Conservation (phyloP, 441 rosid genomes). For the Flueggea neowawraea region DNA sequence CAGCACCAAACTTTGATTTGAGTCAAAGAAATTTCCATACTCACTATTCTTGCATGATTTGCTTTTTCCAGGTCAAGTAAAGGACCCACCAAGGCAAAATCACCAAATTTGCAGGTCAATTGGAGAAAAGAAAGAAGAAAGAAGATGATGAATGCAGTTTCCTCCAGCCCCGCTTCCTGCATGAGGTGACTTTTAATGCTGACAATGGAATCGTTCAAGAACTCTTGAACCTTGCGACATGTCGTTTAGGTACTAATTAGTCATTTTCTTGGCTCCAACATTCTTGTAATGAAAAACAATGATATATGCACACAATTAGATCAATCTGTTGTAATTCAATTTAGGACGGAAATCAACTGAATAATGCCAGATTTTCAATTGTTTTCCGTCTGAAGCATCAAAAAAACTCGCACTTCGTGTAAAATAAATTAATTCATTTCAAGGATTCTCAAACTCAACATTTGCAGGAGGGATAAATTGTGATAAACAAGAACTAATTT, state of each 20-base stretch:
- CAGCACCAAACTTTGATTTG: not conserved
- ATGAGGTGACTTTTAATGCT: conserved; percentile 50
- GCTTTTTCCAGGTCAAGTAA: conserved; percentile 52
- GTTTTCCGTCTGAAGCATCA: not conserved
- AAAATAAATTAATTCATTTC: no score
- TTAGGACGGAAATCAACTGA: no score
- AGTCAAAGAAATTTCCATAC: not conserved
- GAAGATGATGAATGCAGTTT: conserved; percentile 23
- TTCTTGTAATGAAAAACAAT: not conserved
- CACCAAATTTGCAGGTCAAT: conserved; percentile 63
- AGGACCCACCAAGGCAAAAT: conserved; percentile 68
- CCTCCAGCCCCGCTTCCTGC: conserved; percentile 63
- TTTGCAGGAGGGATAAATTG: no score
- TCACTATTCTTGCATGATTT: not conserved
- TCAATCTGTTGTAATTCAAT: conserved; percentile 3
- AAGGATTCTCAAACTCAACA: no score
- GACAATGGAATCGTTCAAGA: conserved; percentile 49
- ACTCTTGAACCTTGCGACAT: conserved; percentile 55
- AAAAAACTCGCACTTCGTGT: conserved; percentile 1
- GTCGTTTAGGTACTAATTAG: not conserved
- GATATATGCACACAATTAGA: conserved; percentile 1
- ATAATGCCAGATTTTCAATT: not conserved
- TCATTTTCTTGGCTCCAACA: not conserved
- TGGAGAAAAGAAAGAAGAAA: conserved; percentile 51
- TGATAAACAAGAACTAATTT: no score